Base-by-base conservation (phyloP, 225 moss, liverwort and hornwort genomes). In the Pseudoscleropodium purum region DNA sequence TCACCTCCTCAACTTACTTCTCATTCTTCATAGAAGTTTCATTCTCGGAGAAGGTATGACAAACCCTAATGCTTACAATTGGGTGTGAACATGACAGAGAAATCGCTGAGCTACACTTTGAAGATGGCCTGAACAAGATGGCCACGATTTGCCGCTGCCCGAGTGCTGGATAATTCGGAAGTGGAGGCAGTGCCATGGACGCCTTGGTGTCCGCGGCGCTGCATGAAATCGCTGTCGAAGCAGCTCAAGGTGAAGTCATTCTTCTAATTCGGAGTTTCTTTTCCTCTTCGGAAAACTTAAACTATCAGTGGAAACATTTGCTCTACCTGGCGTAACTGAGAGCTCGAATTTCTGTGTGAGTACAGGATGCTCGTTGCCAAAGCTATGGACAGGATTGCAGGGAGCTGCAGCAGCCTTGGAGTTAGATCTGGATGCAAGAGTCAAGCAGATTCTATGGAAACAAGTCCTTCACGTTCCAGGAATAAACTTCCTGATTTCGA, bases 221-320 rank as follows among this genome's bases (percentile, higher is more conserved):
- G 89, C 95, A 97, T 74, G 99, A 99, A 93, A 91, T 99, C 47
- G 97, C 99, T 52, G 91, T 95, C 15, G 99, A 99, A 91, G 99
- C 97, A 84, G 75, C 91, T 80, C 92, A 95, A 97, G 99, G 99
- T 99, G 84, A 77, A 70, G 49, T 4, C 52, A 37, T 61, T 49
- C 9, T 80, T 74, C 15, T 33, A 83, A 69, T 54, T 80, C 18
- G 11, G 57, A 49, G 43, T 82, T 47, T 59, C 13, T 47, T 75
- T 75, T 59, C 31, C 36, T 75, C 67, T 81, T 65, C 34, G 68
- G 34, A 51, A 52, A 39, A 33, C 25, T 57, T 39, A 75, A 36
- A 30, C 11, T 52, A 26, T 69, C 25, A 18, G 41, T 54, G 73
- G 39, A 31, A 64, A 51, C 19, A 60, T 34, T 60, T 82, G 15